Base-by-base conservation (phyloP, 2,329 filamentous ascomycete species). In the Colletotrichum sp. region DNA sequence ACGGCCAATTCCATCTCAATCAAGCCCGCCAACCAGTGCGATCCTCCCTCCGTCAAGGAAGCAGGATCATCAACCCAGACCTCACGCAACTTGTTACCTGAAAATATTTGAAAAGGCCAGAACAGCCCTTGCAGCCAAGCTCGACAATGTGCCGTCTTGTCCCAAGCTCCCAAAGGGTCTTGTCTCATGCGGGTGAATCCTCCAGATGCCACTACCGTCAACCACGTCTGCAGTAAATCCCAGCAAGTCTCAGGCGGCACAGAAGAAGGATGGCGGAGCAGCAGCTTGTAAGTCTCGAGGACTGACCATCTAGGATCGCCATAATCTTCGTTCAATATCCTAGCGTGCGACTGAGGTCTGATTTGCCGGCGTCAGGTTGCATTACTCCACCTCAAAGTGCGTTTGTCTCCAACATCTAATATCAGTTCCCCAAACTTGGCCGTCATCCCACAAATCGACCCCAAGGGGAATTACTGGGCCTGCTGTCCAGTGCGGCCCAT, bases 381-480 rank as follows among this genome's bases (percentile, higher is more conserved):
- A 49, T 6, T 30, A 16, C 62, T 64, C 72, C 72, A 75, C 72
- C 16, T 26, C 21, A 16, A 28, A 52, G 24, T 24, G 36, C 60
- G 39, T 63, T 52, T 62, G 24, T 34, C 26, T 62, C 36, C 36
- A 36, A 8, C 44, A 16, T 65, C 49, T 34, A 60, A 21, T 34
- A 28, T 66, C 52, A 30, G 10, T 72, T 72, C 69, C 63, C 73
- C 73, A 57, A 75, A 24, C 69, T 68, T 68, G 73, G 73, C 63
- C 44, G 26, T 4, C 55, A 64, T 44, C 57, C 73, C 69, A 67
- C 69, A 67, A 59, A 67, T 39, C 66, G 62, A 72, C 73, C 73
- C 73, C 55, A 66, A 72, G 73, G 73, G 73, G 73, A 72, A 72
- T 68, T 68, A 73, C 13, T 68, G 63, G 73, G 30, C 57, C 72